Evolutionary conservation across 495 filamentous ascomycete genomes (phyloP).

Genomic region (Terfezia claveryi): DNA sequence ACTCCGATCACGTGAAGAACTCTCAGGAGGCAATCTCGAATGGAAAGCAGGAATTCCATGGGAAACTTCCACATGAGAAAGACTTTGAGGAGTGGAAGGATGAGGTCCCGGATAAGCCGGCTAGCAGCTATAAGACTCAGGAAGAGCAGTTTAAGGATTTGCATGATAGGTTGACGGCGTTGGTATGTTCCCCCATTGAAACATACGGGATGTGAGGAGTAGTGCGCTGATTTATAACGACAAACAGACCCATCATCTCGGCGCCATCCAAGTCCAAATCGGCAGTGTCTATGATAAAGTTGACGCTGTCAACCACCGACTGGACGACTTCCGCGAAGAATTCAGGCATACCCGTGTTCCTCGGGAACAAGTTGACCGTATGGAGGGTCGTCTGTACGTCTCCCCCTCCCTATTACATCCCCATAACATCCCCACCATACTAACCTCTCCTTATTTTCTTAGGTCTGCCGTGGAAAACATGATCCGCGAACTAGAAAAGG

Average conservation of each 20-base stretch:
- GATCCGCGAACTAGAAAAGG: conserved; percentile 33
- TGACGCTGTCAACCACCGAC: conserved; percentile 20
- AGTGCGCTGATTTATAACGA: neutral
- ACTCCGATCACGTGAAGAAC: conserved; percentile 8
- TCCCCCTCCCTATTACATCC: neutral
- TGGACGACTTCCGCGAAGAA: conserved; percentile 40
- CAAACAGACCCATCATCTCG: conserved; percentile 15
- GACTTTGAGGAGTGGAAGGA: conserved; percentile 25
- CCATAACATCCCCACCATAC: neutral
- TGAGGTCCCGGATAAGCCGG: conserved; percentile 26
- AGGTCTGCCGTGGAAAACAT: conserved; percentile 33
- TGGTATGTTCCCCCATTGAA: conserved; percentile 18
- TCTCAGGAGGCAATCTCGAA: conserved; percentile 12
- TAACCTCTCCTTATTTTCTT: neutral
- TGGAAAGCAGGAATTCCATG: conserved; percentile 8
- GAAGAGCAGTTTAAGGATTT: conserved; percentile 56
- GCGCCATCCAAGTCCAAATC: conserved; percentile 13
- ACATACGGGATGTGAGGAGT: neutral
- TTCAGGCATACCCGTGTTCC: conserved; percentile 25
- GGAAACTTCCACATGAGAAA: conserved; percentile 20
- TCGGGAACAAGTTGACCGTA: conserved; percentile 31
- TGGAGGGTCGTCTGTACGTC: conserved; percentile 25
- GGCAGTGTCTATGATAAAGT: conserved; percentile 16
- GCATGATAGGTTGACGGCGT: conserved; percentile 52
- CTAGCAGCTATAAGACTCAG: conserved; percentile 28